Base-by-base conservation (phyloP, 2,329 filamentous ascomycete species). In the Aspergillus fructus region DNA sequence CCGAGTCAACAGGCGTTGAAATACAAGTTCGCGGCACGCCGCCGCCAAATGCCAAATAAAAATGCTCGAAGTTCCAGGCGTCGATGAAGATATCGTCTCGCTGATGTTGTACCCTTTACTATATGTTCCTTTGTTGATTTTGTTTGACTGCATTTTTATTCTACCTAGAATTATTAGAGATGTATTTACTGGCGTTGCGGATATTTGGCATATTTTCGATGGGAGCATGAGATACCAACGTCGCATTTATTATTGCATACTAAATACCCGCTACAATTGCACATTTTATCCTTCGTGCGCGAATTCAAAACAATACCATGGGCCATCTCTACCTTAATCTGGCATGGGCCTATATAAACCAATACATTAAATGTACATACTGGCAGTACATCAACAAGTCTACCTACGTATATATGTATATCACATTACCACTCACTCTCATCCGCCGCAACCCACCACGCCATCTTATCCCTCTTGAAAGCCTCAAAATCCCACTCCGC, bases 401-500 rank as follows among this genome's bases (percentile, higher is more conserved):
- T 30, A 51, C 37, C 47, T 13, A 27, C 19, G 15, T 17, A 15
- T 37, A 15, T 19, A 17, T 33, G 7, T 30, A 34, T n/a, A 41
- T 24, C 27, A 39, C 39, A 47, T 58, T 65, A 71, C 61, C 77
- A 78, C 56, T 81, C 78, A 17, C 72, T 75, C 59, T 79, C 77
- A 33, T 71, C 71, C 0, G 67, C 72, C 12, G 78, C 81, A 58
- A 81, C 78, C 86, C 86, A 88, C 64, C 78, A 76, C 49, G 73
- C 68, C 81, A 89, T 78, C 78, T 92, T 96, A 60, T 94, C 87
- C 66, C 81, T 80, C 60, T 88, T 85, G 71, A 97, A 97, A 61
- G 89, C 85, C 48, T 88, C 86, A 76, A 92, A 94, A 71, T 96
- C 90, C 93, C 93, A 97, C 72, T 96, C 92, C 21, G 78, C 74